Conservation (phyloP, 257 asterid genomes). For the Handroanthus guayacan region DNA sequence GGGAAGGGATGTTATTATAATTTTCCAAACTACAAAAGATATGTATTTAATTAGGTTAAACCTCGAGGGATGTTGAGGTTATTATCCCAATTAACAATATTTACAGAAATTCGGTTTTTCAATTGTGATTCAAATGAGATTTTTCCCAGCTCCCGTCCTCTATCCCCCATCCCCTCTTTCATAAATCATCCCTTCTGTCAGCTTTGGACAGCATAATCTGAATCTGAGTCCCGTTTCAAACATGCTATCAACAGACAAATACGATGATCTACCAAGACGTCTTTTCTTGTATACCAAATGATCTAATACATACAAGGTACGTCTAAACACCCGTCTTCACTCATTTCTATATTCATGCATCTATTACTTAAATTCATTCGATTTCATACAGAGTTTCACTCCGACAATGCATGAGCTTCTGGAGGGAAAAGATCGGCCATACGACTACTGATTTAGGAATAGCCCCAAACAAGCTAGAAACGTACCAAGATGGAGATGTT, state of each 20-base stretch:
- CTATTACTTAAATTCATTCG: conserved; percentile 14
- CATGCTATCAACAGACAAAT: conserved; percentile 69
- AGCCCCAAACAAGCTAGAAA: conserved; percentile 73
- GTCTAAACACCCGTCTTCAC: conserved; percentile 30
- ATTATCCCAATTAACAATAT: too few relatives aligned
- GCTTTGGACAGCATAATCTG: conserved; percentile 5
- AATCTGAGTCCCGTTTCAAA: conserved; percentile 5
- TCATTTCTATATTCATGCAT: conserved; percentile 20
- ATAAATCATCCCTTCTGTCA: background rate
- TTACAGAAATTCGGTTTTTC: background rate
- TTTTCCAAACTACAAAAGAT: too few relatives aligned
- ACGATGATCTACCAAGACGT: conserved; percentile 91
- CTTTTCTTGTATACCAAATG: conserved; percentile 89
- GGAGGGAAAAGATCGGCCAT: conserved; percentile 82
- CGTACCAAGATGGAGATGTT: conserved; percentile 70
- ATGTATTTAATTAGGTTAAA: too few relatives aligned
- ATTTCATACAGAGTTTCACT: conserved; percentile 68
- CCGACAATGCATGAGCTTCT: conserved; percentile 77
- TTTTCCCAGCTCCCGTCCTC: too few relatives aligned
- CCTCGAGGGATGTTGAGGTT: too few relatives aligned
- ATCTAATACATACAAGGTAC: conserved; percentile 91
- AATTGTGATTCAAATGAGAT: background rate
- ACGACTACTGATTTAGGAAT: conserved; percentile 90
- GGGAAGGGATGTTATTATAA: too few relatives aligned
- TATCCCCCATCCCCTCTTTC: background rate